Base-by-base conservation (phyloP, 2,329 filamentous ascomycete genomes). In the Ambrosiella beaveri region DNA sequence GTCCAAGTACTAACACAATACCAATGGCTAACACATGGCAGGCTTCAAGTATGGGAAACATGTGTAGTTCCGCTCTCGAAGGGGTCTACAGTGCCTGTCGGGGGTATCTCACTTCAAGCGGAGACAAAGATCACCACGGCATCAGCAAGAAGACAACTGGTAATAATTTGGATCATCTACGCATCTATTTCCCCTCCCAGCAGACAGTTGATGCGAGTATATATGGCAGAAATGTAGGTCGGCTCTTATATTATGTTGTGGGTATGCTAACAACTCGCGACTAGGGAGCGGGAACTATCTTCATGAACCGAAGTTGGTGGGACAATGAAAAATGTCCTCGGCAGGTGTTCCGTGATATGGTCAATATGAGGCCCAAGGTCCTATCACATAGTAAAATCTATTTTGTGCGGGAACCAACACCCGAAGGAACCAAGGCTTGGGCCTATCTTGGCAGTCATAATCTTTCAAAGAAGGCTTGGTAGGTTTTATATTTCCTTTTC, bases 391-490 rank as follows among this genome's bases (percentile, higher is more conserved):
- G 81, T 70, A 98, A 98, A 72, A 74, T 88, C 63, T 71, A 82
- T 57, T 72, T 80, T 56, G 77, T 79, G 27, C 71, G 72, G 15
- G 57, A 61, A 27, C 54, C 40, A 7, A 55, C 56, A 7, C 52
- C 58, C 11, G 63, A 65, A 57, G 62, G 64, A 40, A 64, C 65
- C 56, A 58, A 62, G 59, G 81, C 82, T 3, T 97, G 88, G 84
- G 84, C 79, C 1, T 97, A 97, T 66, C 71, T 95, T 41, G 93
- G 93, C 13, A 95, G 88, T 64, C 88, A 88, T 7, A 98, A 98
- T 70, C 71, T 95, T 36, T 95, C 89, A 0, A 89, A 96, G 69
- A 90, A 86, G 67, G 93, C 93, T 37, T 98, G 93, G 86, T 88
- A 71, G 74, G 81, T 73, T 12, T 41, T n/a, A 56, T 15, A 12